Evolutionary conservation across 208 protist genomes (phyloP), one percentile per base, ranked within the genome.

Genomic region (Trypanosomatidae sp.): DNA sequence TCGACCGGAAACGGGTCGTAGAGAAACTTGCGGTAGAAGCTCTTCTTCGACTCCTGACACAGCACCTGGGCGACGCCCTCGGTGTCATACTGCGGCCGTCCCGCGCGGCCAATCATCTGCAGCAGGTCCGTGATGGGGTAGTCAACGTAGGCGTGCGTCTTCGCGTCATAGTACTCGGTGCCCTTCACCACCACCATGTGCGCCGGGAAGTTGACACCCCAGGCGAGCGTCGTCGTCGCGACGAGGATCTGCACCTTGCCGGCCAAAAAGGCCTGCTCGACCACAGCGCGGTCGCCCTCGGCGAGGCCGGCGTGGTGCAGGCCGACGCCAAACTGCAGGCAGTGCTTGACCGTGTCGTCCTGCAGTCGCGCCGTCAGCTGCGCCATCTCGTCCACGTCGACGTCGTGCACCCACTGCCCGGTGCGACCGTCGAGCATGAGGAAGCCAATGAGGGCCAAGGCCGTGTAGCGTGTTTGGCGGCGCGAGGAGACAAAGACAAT

Each of bases 161-260:
- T 98, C 19, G 86, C 89, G 70, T 99, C 97, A 62, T 94, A 99
- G 77, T 92, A 99, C 68, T 99, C 97, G 25, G 97, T 99, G n/a
- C 98, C 99, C 69, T 99, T 99, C 30, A 99, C 92, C 18, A 99
- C 82, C 25, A 99, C 98, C 61, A 99, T 90, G 80, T 99, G 98
- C 2, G 98, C 98, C 0, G 98, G 97, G 26, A 99, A 87, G 82
- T 99, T 99, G n/a, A 99, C 95, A 49, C 98, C 98, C 98, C 98
- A 99, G 15, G 98, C 98, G 10, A 99, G 73, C 10, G 98, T 99
- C 26, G 83, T 89, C 0, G 98, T 99, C 5, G 96, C 98, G 13
- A 99, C 94, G 8, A 99, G 86, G 4, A 99, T 82, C 59, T 98
- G 93, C 50, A 99, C 79, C 58, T 96, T 95, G 18, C 77, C 78